These are phyloP conservation scores for Dillenia turbinata DNA, from an alignment of 164 flowering plant genomes.

Conservation along the genomic window DNA sequence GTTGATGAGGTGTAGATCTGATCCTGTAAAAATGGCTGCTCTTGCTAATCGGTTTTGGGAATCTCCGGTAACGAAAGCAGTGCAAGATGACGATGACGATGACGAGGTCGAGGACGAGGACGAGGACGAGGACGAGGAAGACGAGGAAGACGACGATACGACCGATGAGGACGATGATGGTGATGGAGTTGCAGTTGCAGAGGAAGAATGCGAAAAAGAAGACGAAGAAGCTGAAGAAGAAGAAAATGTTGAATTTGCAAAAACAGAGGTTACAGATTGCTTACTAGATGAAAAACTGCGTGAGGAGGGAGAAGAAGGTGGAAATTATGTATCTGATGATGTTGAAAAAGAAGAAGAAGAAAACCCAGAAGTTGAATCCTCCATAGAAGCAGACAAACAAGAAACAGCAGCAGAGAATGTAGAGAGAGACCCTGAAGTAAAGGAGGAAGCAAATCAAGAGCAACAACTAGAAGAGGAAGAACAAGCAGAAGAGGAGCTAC, in stretches of 20 bases:
- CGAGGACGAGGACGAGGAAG: conserved; percentile 10
- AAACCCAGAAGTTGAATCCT: neutral
- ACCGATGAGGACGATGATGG: conserved; percentile 2
- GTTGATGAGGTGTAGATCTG: conserved; percentile 95
- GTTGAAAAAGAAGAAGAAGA: conserved; percentile 10
- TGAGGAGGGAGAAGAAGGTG: conserved; percentile 7
- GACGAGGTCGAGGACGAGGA: neutral
- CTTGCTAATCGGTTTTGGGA: conserved; percentile 73
- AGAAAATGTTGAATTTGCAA: conserved; percentile 6
- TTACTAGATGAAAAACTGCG: conserved; percentile 2
- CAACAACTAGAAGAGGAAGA: conserved; percentile 10
- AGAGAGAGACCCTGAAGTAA: conserved; percentile 5
- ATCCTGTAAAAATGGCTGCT: conserved; percentile 70
- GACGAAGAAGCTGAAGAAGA: conserved; percentile 2
- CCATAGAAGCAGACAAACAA: conserved; percentile 4
- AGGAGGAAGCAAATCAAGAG: conserved; percentile 4
- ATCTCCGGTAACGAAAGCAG: conserved; percentile 25
- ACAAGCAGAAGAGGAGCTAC: neutral
- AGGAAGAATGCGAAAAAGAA: conserved; percentile 2
- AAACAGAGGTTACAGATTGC: neutral
- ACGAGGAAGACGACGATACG: conserved; percentile 2
- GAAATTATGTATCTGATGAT: conserved; percentile 10
- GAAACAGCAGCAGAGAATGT: conserved; percentile 12
- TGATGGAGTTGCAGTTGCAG: conserved; percentile 1
- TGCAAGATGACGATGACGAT: conserved; percentile 18